phyloP scores from a whole-genome alignment of 257 asterid species.

The Solanum habrochaites region DNA sequence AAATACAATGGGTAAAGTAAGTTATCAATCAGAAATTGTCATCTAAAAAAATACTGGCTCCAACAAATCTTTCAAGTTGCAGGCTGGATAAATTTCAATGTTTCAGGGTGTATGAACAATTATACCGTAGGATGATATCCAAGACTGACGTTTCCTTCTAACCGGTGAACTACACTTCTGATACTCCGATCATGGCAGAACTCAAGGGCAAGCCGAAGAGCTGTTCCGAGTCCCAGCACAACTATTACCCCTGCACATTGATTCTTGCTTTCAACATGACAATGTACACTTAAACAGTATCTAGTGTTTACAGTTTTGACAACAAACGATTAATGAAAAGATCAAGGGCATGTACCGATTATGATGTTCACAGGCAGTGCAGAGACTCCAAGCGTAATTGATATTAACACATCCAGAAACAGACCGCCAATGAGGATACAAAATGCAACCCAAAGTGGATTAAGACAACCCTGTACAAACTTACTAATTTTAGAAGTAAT shows the following conservation, averaged over 20 bases:
- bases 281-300: not conserved
- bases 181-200: slow-evolving; percentile 66
- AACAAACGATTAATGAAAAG: not conserved
- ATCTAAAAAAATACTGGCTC: not conserved
- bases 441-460: slow-evolving; percentile 78
- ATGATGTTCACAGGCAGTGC: slow-evolving; percentile 74
- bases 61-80: not conserved
- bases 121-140: slow-evolving; percentile 60
- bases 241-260: slow-evolving; percentile 53
- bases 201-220: slow-evolving; percentile 65
- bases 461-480: slow-evolving; percentile 44
- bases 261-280: not conserved
- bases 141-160: slow-evolving; percentile 45
- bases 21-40: not conserved
- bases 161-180: slow-evolving; percentile 58
- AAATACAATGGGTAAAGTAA: not conserved
- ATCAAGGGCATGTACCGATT: slow-evolving; percentile 28
- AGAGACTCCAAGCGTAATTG: slow-evolving; percentile 64
- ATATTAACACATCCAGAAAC: slow-evolving; percentile 61
- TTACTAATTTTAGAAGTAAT: not conserved
- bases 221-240: slow-evolving; percentile 76
- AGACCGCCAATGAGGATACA: slow-evolving; percentile 70
- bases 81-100: not conserved
- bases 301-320: not conserved
- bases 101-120: not conserved